Base-by-base conservation (phyloP, 192 early-diverging fungal species). In the Entomortierella lignicola region DNA sequence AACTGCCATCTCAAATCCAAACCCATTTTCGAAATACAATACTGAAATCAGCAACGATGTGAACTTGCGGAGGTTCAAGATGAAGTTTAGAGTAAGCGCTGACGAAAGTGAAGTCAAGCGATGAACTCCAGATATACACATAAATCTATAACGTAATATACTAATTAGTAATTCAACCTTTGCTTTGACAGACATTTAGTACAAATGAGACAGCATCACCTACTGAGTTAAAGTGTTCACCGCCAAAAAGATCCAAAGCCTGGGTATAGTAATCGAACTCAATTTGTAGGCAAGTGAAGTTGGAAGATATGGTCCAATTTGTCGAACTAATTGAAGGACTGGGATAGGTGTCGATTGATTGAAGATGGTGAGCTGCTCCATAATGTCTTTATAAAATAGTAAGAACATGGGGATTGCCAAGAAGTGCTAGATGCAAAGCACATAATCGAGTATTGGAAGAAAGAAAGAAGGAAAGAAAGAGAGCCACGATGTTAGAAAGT, bases 91-190 rank as follows among this genome's bases (percentile, higher is more conserved):
- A 0, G 96, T 95, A 8, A 97, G 83, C 13, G 94, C 90, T 20
- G 93, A 83, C 3, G 93, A 89, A 71, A 95, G 81, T 1, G 93
- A 88, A 4, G 91, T 92, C 71, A 97, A 79, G 27, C 89, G 85
- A 55, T 95, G 92, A 0, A 97, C 96, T 8, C 94, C 96, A 32
- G 94, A 90, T 6, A 95, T 92, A 62, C 96, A 97, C 44, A 95
- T 85, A 83, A 93, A 91, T 84, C 88, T 89, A 61, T 25, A 21
- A 27, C 13, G n/a, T n/a, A n/a, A n/a, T n/a, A n/a, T n/a, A n/a
- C n/a, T n/a, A n/a, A 15, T 8, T 25, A 15, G 15, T 31, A 47
- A 51, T 31, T 27, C 23, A 25, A 61, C 29, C 68, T 47, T 18
- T 71, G 27, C 55, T 43, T 56, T 25, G 42, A 51, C 15, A 58